A percentile compares a stretch with the other conserved stretches of the same genome.
phyloP scores from a whole-genome alignment of 306 rosid species.

The Glycine latifolia region DNA sequence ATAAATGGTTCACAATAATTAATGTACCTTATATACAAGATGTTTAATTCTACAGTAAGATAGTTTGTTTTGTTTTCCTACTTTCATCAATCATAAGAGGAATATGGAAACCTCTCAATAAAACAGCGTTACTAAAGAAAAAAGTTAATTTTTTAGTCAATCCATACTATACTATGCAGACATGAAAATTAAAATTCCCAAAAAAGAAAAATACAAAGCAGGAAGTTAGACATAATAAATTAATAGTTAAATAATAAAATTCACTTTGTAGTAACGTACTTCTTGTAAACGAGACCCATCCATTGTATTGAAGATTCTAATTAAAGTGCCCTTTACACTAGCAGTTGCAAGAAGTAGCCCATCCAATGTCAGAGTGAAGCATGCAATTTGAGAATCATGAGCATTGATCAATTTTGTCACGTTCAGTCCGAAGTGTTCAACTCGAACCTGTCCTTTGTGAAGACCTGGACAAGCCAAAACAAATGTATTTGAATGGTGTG shows the following conservation, averaged over 20 bases:
- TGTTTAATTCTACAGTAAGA: conserved; percentile 11
- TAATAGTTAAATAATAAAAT: conserved; percentile 22
- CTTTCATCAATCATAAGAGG: background rate
- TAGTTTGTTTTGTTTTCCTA: conserved; percentile 12
- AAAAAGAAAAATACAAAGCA: no score
- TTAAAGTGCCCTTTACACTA: conserved; percentile 89
- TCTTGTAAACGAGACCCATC: conserved; percentile 92
- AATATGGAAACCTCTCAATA: background rate
- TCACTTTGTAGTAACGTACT: conserved; percentile 56
- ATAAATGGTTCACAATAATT: conserved; percentile 18
- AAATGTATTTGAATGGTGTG: conserved; percentile 77
- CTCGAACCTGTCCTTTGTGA: conserved; percentile 78
- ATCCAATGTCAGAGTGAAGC: conserved; percentile 83
- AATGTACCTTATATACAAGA: background rate
- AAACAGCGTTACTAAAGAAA: background rate
- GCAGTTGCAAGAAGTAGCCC: conserved; percentile 99
- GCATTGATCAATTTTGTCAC: conserved; percentile 77
- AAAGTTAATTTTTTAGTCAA: conserved; percentile 29
- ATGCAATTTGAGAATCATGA: conserved; percentile 88
- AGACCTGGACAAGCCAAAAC: conserved; percentile 93
- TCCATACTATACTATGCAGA: background rate
- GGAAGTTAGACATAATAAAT: no score
- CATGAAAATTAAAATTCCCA: no score
- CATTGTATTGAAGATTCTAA: conserved; percentile 96
- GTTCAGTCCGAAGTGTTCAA: conserved; percentile 89